These are phyloP conservation scores for sunflower (Helianthus annuus) DNA, from an alignment of 129 eudicot genomes.

Conservation along the genomic window HanXRQr2.0-SUNRISE NC_035435.2:51939104-51939603, in stretches of 20 bases:
- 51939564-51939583: neutral
- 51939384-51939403: slow-evolving; percentile 96
- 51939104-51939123: no score
- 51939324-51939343: slow-evolving; percentile 82
- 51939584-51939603: slow-evolving; percentile 83
- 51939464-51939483: slow-evolving; percentile 96
- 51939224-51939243: neutral
- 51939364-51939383: slow-evolving; percentile 95
- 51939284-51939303: slow-evolving; percentile 85
- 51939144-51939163: no score
- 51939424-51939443: slow-evolving; percentile 93
- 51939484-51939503: slow-evolving; percentile 75
- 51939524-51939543: neutral
- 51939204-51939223: neutral
- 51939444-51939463: slow-evolving; percentile 94
- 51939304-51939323: slow-evolving; percentile 92
- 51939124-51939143: no score
- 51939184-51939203: neutral
- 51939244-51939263: slow-evolving; percentile 68
- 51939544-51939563: neutral
- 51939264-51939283: slow-evolving; percentile 96
- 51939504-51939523: slow-evolving; percentile 16
- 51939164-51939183: no score
- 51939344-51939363: slow-evolving; percentile 82
- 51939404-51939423: slow-evolving; percentile 90